Base-by-base conservation (phyloP, 2,329 filamentous ascomycete genomes). In the Grosmannia penicillata region DNA sequence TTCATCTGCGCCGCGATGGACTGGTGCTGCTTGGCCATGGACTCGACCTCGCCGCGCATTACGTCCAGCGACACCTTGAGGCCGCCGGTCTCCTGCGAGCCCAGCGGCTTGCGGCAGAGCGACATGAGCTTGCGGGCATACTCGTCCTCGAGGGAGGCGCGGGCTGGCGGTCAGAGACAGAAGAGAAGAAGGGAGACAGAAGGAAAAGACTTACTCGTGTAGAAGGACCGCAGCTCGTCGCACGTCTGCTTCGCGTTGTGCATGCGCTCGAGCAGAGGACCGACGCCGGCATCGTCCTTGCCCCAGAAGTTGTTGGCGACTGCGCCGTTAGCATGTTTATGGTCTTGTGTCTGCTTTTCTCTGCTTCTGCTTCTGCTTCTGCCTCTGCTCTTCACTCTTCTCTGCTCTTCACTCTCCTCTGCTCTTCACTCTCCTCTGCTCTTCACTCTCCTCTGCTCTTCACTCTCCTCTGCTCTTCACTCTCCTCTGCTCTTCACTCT, bases 291-390 rank as follows among this genome's bases (percentile, higher is more conserved):
- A 68, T 98, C 91, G 58, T 96, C 89, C 68, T 93, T 96, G 47
- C 91, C 91, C 91, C 91, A 98, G 61, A 98, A 98, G 58, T 98
- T 98, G 65, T 98, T 98, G 53, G 91, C 89, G 65, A 98, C 87
- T 87, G 48, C 25, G 17, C 23, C 6, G 36, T 38, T 15, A 33
- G 36, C n/a, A n/a, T n/a, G n/a, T n/a, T n/a, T n/a, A n/a, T n/a
- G n/a, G n/a, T n/a, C n/a, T n/a, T n/a, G n/a, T n/a, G n/a, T n/a
- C n/a, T n/a, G n/a, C n/a, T n/a, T n/a, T n/a, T n/a, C n/a, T n/a
- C n/a, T n/a, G n/a, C n/a, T n/a, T n/a, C n/a, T n/a, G n/a, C n/a
- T n/a, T n/a, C n/a, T n/a, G n/a, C n/a, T n/a, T n/a, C n/a, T n/a
- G n/a, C n/a, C n/a, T n/a, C n/a, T n/a, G n/a, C n/a, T n/a, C n/a